Evolutionary conservation across 805 yeast genomes (phyloP).

Genomic region (Candida dendrica): DNA sequence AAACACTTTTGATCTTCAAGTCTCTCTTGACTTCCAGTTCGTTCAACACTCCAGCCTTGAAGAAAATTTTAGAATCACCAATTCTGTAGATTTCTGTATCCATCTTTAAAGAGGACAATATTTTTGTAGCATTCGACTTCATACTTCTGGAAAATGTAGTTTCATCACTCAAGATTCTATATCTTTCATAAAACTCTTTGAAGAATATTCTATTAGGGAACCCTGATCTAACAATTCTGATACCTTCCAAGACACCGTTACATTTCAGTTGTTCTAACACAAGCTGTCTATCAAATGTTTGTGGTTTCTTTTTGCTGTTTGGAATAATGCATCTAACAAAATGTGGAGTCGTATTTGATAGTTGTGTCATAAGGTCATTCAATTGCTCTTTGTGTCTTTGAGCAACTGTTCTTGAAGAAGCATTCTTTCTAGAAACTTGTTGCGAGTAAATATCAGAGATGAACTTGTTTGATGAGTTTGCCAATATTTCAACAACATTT

Average conservation of each 20-base stretch:
- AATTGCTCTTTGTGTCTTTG: slow-evolving; percentile 86
- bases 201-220: slow-evolving; percentile 89
- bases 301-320: slow-evolving; percentile 66
- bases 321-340: slow-evolving; percentile 96
- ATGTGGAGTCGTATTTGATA: slow-evolving; percentile 84
- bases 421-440: slow-evolving; percentile 25
- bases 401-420: slow-evolving; percentile 71
- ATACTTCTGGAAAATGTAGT: slow-evolving; percentile 35
- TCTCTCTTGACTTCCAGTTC: slow-evolving; percentile 77
- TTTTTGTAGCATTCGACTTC: slow-evolving; percentile 62
- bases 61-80: slow-evolving; percentile 90
- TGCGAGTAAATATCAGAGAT: slow-evolving; percentile 47
- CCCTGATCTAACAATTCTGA: slow-evolving; percentile 93
- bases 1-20: slow-evolving; percentile 42
- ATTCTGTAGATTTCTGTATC: slow-evolving; percentile 79
- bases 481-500: slow-evolving; percentile 53
- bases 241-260: slow-evolving; percentile 97
- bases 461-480: slow-evolving; percentile 49
- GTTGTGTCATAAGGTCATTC: slow-evolving; percentile 58
- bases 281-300: slow-evolving; percentile 61
- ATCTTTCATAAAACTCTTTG: slow-evolving; percentile 69
- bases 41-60: slow-evolving; percentile 94
- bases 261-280: slow-evolving; percentile 89
- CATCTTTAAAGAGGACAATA: slow-evolving; percentile 56
- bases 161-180: slow-evolving; percentile 57